phyloP scores from a whole-genome alignment of 257 asterid species.

The Solanum medicagineum region DNA sequence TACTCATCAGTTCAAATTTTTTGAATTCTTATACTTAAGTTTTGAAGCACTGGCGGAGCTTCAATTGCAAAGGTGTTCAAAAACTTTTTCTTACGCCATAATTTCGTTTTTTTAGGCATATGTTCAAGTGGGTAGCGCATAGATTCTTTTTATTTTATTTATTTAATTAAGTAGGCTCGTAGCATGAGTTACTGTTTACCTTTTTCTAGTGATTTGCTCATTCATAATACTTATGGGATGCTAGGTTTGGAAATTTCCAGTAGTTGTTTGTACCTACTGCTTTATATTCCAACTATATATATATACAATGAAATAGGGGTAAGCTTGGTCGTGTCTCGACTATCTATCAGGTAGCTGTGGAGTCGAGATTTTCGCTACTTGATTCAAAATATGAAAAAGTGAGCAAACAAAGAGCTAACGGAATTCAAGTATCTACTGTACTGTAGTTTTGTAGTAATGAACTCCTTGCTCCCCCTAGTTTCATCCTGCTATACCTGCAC shows the following conservation, averaged over 20 bases:
- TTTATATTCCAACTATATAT: not conserved
- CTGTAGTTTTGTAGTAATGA: not conserved
- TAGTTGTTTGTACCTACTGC: not conserved
- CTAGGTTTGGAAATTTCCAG: not conserved
- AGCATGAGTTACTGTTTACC: not conserved
- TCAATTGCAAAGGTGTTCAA: not conserved
- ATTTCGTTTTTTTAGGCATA: not conserved
- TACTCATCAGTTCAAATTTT: not conserved
- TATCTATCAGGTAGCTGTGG: not conserved
- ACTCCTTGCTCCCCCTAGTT: not conserved
- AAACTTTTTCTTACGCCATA: not conserved
- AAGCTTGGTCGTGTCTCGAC: not conserved
- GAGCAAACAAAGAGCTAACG: not conserved
- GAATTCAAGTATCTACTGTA: not conserved
- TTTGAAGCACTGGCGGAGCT: not conserved
- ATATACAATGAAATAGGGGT: not conserved
- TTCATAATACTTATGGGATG: not conserved
- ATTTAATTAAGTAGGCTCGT: not conserved
- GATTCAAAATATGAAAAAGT: not conserved
- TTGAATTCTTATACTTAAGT: not conserved
- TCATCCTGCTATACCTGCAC: not conserved
- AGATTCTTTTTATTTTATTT: not conserved
- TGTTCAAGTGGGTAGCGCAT: not conserved
- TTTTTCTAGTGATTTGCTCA: not conserved
- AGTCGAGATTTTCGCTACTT: fast-evolving